phyloP scores from a whole-genome alignment of 495 filamentous ascomycete genomes.

The Filosporella fistucella region DNA sequence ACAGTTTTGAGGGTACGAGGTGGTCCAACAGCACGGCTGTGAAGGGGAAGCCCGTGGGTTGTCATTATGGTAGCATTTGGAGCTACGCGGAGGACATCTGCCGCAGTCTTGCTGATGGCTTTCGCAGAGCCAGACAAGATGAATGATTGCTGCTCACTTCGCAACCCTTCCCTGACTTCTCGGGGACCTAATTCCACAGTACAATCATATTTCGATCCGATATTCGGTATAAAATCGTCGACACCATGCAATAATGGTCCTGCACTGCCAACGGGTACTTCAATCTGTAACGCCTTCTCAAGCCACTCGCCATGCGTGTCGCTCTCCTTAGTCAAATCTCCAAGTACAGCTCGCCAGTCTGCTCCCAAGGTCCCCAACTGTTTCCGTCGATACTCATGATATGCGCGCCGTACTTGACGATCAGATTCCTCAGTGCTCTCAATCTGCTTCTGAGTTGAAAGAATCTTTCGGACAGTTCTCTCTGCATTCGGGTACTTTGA shows the following conservation, averaged over 20 bases:
- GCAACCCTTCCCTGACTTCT: not conserved
- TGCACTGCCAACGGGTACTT: constrained; percentile 5
- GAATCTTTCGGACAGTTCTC: no score
- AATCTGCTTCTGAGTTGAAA: no score
- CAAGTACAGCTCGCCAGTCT: constrained; percentile 19
- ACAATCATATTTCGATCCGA: constrained; percentile 10
- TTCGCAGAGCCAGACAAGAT: constrained; percentile 15
- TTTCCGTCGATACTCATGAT: no score
- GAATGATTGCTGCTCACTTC: constrained; percentile 8
- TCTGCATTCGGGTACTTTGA: no score
- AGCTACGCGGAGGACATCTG: constrained; percentile 13
- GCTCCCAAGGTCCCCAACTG: not conserved
- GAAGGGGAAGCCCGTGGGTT: no score
- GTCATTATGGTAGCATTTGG: constrained; percentile 1
- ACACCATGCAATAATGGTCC: constrained; percentile 3
- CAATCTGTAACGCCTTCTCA: constrained; percentile 6
- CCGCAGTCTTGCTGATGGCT: constrained; percentile 7
- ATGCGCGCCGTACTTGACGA: no score
- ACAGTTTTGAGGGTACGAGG: no score
- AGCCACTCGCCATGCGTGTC: constrained; percentile 11
- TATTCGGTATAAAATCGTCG: constrained; percentile 17
- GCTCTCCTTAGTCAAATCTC: constrained; percentile 6
- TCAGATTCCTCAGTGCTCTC: no score
- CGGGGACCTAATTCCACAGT: constrained; percentile 5
- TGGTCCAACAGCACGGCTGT: not conserved